Base-by-base conservation (phyloP, 768 basidiomycete species). In the Agrocybe praecox region DNA sequence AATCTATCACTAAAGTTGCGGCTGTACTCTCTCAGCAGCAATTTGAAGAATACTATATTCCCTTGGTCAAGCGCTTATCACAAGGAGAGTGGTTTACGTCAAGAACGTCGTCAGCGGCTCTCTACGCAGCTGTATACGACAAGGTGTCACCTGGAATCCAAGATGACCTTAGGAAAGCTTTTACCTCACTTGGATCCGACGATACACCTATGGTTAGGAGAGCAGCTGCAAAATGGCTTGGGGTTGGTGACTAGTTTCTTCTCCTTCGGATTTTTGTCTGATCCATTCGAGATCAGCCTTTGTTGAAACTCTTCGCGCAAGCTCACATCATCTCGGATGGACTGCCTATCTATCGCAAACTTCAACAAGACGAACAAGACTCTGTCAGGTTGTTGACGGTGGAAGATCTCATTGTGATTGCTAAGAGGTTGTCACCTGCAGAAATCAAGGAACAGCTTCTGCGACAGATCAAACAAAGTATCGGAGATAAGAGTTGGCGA, bases 51-150 rank as follows among this genome's bases (percentile, higher is more conserved):
- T 85, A 85, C 71, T 96, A 94, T 75, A 87, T 98, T 57, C 97
- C 97, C 50, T 81, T 99, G 53, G 72, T 98, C 56, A 90, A 89
- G 68, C 87, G 95, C 52, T 82, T 99, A 50, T 88, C 94, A 2
- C 83, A 84, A 55, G 97, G 96, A 56, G 96, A 98, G 74, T 99
- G 97, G 97, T 98, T 98, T 78, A 98, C 97, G 12, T 96, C 95
- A 6, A 85, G 97, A 55, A 97, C 94, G 40, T 98, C 96, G 21
- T 92, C 96, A 36, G 94, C 94, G 57, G 92, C 96, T 9, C 82
- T 99, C 18, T 98, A 92, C 73, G 84, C 94, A 15, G 88, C 94
- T 12, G 92, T 94, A 32, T 99, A 98, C 70, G 76, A 86, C 26
- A 89, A 89, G 68, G 90, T 89, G 19, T 83, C 89, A 2, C 74